Evolutionary conservation across 805 yeast genomes (phyloP), one percentile per base, ranked within the genome.

Genomic region (Teunomyces atbi): DNA sequence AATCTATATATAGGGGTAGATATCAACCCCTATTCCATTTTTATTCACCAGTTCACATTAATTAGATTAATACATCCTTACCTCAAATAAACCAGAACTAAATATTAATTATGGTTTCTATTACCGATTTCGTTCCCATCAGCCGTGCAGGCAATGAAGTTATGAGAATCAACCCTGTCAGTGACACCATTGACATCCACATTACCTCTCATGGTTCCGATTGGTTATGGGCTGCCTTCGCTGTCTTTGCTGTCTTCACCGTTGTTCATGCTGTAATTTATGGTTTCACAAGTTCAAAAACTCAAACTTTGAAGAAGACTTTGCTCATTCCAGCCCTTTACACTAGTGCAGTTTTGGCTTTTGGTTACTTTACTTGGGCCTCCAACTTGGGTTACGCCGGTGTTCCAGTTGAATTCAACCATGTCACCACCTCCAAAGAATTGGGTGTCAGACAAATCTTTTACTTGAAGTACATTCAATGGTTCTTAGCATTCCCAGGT

Each of bases 201-300:
- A 49, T 83, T 28, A 81, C 85, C 10, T 50, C 58, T 11, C 79
- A 77, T 55, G 87, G 89, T 59, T 81, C 86, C 6, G 79, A 78
- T 60, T 83, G 86, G 86, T 69, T 78, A 52, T 83, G 86, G 86
- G 76, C 87, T 1, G 83, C 68, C 11, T 81, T 83, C 56, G 60
- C 78, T 4, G 44, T 79, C 32, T 75, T 80, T 54, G 68, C 69
- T 15, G 41, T 71, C 0, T 57, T 71, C n/a, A 57, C 79, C 12
- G 41, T 68, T 33, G 55, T 51, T 23, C 63, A 64, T 45, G 59
- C 55, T 15, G 46, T 53, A 6, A 35, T 62, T 36, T 66, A 57
- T 41, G 58, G 56, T 11, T 57, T 65, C 30, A 57, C 64, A 16
- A 41, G 36, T 27, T 30, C 15, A 8, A 45, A 50, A 26, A 56